Evolutionary conservation across 306 rosid genomes (phyloP).

Genomic region (Cucumis sativus): DNA sequence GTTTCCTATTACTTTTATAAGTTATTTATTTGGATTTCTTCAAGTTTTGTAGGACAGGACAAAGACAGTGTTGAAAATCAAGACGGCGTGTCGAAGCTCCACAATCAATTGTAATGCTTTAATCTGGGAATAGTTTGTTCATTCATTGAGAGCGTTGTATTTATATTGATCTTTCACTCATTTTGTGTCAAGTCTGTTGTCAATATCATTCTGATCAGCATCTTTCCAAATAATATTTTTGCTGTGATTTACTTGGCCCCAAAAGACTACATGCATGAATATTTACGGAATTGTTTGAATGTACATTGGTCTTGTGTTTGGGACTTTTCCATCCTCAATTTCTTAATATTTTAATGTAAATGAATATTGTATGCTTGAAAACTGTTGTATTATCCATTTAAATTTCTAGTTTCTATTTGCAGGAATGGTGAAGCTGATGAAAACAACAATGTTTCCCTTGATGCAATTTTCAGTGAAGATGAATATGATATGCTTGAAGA

Average conservation of each 20-base stretch:
- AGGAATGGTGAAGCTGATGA: constrained; percentile 32
- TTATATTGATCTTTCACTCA: neutral
- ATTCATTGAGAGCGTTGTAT: neutral
- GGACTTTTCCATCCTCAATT: neutral
- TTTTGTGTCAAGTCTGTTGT: neutral
- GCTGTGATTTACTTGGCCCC: neutral
- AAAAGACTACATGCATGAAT: neutral
- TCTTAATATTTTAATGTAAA: neutral
- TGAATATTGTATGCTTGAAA: no score
- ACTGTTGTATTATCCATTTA: neutral
- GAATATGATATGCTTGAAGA: constrained; percentile 38
- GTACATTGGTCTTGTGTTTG: neutral
- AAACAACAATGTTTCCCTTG: constrained; percentile 31
- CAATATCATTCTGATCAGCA: neutral
- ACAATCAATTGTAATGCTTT: constrained; percentile 37
- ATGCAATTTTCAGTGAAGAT: constrained; percentile 43
- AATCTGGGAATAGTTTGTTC: neutral
- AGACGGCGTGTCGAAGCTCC: constrained; percentile 24
- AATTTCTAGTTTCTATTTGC: neutral
- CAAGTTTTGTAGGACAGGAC: constrained; percentile 25
- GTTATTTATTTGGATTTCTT: constrained; percentile 4
- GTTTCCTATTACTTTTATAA: neutral
- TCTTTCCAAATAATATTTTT: neutral
- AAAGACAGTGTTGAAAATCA: constrained; percentile 26
- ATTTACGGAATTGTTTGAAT: neutral